These are phyloP conservation scores for Rubroboletus satanas DNA, from an alignment of 768 basidiomycete genomes.

Conservation along the genomic window DNA sequence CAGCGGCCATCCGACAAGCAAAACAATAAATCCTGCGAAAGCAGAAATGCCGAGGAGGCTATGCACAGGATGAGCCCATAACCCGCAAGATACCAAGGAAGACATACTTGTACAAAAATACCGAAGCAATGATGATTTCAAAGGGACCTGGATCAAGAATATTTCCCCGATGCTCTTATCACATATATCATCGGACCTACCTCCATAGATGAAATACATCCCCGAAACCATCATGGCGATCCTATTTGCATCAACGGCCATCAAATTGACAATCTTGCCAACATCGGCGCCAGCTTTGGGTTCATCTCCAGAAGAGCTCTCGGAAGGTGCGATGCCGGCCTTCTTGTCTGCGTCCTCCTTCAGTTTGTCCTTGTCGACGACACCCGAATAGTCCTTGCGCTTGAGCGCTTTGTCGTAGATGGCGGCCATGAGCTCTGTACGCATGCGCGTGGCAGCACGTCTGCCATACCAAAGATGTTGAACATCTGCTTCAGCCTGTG, in stretches of 20 bases:
- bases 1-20: conserved; percentile 38
- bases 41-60: conserved; percentile 45
- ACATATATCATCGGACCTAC: conserved; percentile 27
- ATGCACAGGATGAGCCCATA: conserved; percentile 47
- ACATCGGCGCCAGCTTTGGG: conserved; percentile 77
- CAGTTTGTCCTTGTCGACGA: conserved; percentile 51
- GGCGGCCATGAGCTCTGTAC: conserved; percentile 75
- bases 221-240: conserved; percentile 52
- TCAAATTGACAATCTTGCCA: conserved; percentile 87
- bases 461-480: conserved; percentile 81
- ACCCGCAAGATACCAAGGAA: not conserved
- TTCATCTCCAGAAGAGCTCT: conserved; percentile 38
- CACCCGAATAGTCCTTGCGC: conserved; percentile 78
- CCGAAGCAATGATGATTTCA: conserved; percentile 67
- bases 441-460: conserved; percentile 68
- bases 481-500: conserved; percentile 58
- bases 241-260: conserved; percentile 75
- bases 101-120: conserved; percentile 71
- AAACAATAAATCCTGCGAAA: conserved; percentile 43
- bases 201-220: conserved; percentile 65
- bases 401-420: conserved; percentile 89
- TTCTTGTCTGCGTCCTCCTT: conserved; percentile 24
- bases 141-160: conserved; percentile 51
- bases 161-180: not conserved
- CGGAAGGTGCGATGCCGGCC: conserved; percentile 9